A percentile compares a stretch with the other conserved stretches of the same genome.
These are phyloP conservation scores for Aspergillus pseudoterreus DNA, from an alignment of 2,329 filamentous ascomycete species.

Conservation along the genomic window DNA sequence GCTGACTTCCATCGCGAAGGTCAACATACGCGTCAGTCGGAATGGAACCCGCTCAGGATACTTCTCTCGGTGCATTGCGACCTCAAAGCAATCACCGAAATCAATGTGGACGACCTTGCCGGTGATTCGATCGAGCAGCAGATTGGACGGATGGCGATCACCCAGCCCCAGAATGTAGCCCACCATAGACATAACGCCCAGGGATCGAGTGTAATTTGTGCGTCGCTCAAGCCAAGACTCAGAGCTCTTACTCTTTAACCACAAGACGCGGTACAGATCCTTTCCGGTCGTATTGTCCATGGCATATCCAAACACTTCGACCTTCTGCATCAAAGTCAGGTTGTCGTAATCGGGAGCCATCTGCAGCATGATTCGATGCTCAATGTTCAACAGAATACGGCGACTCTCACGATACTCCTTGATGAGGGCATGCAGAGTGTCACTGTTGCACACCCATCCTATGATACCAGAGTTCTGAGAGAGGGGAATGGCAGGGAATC, in stretches of 20 bases:
- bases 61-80: constrained; percentile 99
- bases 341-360: constrained; percentile 99
- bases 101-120: constrained; percentile 98
- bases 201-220: constrained; percentile 96
- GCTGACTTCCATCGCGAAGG: constrained; percentile 99
- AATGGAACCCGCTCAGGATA: constrained; percentile 97
- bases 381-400: constrained; percentile 97
- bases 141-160: constrained; percentile 93
- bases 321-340: constrained; percentile 98
- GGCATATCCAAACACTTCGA: constrained; percentile 98
- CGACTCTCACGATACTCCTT: constrained; percentile 95
- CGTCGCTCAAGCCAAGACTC: constrained; percentile 96
- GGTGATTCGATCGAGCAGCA: constrained; percentile 94
- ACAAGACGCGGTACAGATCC: constrained; percentile 94
- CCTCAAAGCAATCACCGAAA: constrained; percentile 98
- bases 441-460: constrained; percentile 96
- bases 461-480: constrained; percentile 94
- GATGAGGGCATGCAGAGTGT: constrained; percentile 94
- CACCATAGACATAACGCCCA: constrained; percentile 99
- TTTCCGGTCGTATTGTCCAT: constrained; percentile 99
- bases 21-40: constrained; percentile 96
- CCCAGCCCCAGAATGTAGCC: constrained; percentile 96
- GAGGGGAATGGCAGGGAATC: constrained; percentile 92
- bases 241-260: constrained; percentile 97
- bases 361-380: constrained; percentile 99